phyloP scores from a whole-genome alignment of 2,329 filamentous ascomycete species.

The Fulvia fulva region DNA sequence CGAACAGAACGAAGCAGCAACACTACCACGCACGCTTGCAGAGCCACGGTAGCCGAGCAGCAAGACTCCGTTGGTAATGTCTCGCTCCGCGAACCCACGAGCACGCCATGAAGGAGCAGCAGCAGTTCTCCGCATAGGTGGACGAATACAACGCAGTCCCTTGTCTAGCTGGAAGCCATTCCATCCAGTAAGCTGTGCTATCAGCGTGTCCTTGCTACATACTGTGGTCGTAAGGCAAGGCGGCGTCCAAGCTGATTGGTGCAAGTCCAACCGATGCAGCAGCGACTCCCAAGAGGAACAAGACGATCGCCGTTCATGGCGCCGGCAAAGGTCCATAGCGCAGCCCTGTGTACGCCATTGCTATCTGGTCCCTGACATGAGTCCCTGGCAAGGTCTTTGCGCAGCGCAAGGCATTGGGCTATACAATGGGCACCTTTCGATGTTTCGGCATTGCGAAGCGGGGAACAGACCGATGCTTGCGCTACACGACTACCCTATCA shows the following conservation, averaged over 20 bases:
- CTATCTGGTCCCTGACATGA: no score
- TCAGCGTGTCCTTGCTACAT: no score
- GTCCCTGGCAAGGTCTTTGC: no score
- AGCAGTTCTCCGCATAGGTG: not conserved
- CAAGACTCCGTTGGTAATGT: not conserved
- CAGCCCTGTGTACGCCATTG: not conserved
- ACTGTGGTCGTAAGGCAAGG: not conserved
- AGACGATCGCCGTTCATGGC: not conserved
- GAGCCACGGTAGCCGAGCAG: not conserved
- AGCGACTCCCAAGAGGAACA: not conserved
- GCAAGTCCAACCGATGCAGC: not conserved
- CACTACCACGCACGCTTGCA: not conserved
- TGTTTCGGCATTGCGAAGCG: no score
- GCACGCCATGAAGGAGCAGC: not conserved
- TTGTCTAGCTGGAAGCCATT: not conserved
- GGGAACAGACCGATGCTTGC: not conserved
- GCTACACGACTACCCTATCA: not conserved
- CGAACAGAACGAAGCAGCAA: not conserved
- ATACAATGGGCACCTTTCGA: no score
- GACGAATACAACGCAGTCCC: not conserved
- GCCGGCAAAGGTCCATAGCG: not conserved
- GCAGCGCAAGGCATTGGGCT: no score
- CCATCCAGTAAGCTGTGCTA: not conserved
- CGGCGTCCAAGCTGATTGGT: not conserved
- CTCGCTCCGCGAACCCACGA: not conserved